Evolutionary conservation across 2,329 filamentous ascomycete species (phyloP).

Genomic region (Stachybotrys chartarum): DNA sequence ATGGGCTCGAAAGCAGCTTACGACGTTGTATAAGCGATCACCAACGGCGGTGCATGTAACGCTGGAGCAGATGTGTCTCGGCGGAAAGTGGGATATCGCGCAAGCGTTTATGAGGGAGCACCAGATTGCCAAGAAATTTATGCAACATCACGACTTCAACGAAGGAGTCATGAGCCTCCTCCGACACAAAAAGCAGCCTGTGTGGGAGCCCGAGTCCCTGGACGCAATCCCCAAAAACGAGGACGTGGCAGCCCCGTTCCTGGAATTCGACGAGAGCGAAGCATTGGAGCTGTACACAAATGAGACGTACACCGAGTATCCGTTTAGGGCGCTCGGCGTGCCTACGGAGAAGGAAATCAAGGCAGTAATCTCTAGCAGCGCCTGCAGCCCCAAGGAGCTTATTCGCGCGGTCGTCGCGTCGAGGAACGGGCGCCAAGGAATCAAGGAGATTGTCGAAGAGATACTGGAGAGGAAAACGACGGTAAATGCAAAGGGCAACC

Average conservation of each 20-base stretch:
- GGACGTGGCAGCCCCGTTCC: slow-evolving; percentile 60
- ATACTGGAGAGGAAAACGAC: slow-evolving; percentile 58
- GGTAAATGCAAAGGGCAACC: slow-evolving; percentile 34
- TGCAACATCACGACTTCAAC: slow-evolving; percentile 84
- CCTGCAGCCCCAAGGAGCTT: slow-evolving; percentile 47
- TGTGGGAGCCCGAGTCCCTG: slow-evolving; percentile 71
- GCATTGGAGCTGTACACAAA: slow-evolving; percentile 55
- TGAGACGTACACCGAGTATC: slow-evolving; percentile 65
- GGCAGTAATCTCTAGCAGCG: slow-evolving; percentile 31
- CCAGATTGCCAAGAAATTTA: slow-evolving; percentile 78
- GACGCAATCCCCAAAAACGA: slow-evolving; percentile 53
- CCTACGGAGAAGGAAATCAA: slow-evolving; percentile 62
- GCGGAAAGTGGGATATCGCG: slow-evolving; percentile 68
- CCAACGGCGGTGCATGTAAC: slow-evolving; percentile 83
- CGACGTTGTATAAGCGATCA: slow-evolving; percentile 69
- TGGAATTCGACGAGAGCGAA: slow-evolving; percentile 39
- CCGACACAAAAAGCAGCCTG: slow-evolving; percentile 60
- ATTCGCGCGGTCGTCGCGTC: slow-evolving; percentile 53
- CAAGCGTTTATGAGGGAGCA: slow-evolving; percentile 84
- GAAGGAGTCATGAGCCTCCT: slow-evolving; percentile 84
- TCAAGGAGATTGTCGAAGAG: slow-evolving; percentile 60
- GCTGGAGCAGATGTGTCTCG: slow-evolving; percentile 73
- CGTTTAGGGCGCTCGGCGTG: slow-evolving; percentile 61
- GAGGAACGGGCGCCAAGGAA: slow-evolving; percentile 60
- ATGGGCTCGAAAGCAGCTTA: slow-evolving; percentile 75